Evolutionary conservation across 2,329 filamentous ascomycete genomes (phyloP).

Genomic region (Beauveria scarabaeidicola): DNA sequence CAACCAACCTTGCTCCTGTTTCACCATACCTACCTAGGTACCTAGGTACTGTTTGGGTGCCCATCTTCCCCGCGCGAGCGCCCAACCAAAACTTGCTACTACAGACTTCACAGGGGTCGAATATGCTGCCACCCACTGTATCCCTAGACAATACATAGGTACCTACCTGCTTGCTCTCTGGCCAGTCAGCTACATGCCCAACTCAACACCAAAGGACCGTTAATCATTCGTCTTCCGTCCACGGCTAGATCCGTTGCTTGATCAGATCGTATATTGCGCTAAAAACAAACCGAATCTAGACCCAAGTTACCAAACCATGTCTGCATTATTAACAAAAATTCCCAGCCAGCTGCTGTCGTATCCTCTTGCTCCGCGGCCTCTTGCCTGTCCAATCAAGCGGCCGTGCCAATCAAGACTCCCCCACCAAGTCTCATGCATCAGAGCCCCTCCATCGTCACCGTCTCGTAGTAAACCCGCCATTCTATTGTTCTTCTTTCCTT

Average conservation of each 20-base stretch:
- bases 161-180: not conserved
- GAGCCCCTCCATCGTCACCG: constrained; percentile 28
- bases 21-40: too few relatives aligned
- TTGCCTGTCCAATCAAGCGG: constrained; percentile 8
- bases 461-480: constrained; percentile 16
- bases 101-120: too few relatives aligned
- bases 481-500: constrained; percentile 10
- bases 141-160: too few relatives aligned
- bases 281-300: not conserved
- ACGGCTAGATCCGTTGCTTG: not conserved
- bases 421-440: constrained; percentile 10
- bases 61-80: not conserved
- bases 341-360: not conserved
- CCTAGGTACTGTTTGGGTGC: not conserved
- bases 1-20: not conserved
- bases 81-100: not conserved
- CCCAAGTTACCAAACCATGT: not conserved
- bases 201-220: not conserved
- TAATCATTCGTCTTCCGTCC: not conserved
- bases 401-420: not conserved
- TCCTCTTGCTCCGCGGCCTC: not conserved
- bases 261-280: not conserved
- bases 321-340: not conserved
- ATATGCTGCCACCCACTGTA: too few relatives aligned
- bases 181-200: not conserved